phyloP scores from a whole-genome alignment of 2,329 filamentous ascomycete genomes.

The Thermomyces lanuginosus region DNA sequence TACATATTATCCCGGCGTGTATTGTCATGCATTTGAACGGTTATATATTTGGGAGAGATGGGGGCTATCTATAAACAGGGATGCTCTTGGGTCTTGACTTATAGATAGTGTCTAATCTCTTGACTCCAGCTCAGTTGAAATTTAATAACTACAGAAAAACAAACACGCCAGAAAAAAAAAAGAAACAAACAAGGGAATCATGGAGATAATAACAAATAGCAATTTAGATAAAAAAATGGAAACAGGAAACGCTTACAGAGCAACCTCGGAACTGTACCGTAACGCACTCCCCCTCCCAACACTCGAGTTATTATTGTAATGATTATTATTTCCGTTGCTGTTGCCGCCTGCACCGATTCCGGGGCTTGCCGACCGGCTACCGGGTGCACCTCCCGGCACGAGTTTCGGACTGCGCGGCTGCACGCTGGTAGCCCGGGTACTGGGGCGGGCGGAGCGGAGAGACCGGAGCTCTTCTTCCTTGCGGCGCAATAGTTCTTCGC shows the following conservation, averaged over 20 bases:
- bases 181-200: no score
- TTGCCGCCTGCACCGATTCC: constrained; percentile 16
- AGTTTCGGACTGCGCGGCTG: constrained; percentile 28
- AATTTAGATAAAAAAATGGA: constrained; percentile 2
- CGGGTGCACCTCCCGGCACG: constrained; percentile 13
- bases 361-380: constrained; percentile 26
- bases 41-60: no score
- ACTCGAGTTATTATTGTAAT: constrained; percentile 12
- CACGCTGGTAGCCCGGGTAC: constrained; percentile 27
- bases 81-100: no score
- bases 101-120: no score
- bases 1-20: no score
- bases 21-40: no score
- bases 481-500: constrained; percentile 24
- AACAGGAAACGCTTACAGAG: constrained; percentile 8
- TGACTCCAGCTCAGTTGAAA: no score
- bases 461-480: constrained; percentile 31
- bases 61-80: no score
- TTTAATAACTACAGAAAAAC: no score
- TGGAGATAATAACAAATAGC: no score
- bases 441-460: constrained; percentile 28
- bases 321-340: constrained; percentile 10
- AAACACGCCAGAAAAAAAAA: no score
- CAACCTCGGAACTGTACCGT: constrained; percentile 24
- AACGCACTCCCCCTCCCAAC: constrained; percentile 21